Evolutionary conservation across 1,284 basidiomycete genomes (phyloP).

Genomic region (Agroathelia rolfsii): DNA sequence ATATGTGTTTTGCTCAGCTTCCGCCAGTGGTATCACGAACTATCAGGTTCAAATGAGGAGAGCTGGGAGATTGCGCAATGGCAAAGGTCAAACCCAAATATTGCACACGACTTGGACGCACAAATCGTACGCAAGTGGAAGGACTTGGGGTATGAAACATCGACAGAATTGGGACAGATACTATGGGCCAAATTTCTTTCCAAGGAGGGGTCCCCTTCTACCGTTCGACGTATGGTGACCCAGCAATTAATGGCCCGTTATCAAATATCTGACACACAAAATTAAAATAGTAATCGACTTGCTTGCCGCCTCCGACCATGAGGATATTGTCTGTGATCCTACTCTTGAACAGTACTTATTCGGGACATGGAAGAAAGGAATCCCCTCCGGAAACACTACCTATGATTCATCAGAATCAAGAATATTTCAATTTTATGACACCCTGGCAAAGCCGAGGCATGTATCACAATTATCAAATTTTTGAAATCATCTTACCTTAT

Average conservation of each 20-base stretch:
- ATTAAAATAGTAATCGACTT: constrained; percentile 41
- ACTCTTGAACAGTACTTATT: constrained; percentile 30
- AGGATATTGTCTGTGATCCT: constrained; percentile 28
- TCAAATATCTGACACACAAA: constrained; percentile 3
- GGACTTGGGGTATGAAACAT: constrained; percentile 14
- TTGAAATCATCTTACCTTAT: constrained; percentile 1
- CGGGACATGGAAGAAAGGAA: constrained; percentile 34
- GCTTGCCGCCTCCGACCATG: constrained; percentile 22
- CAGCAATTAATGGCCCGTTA: not conserved
- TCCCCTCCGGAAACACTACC: constrained; percentile 3
- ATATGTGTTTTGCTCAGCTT: constrained; percentile 19
- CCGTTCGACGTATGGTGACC: constrained; percentile 22
- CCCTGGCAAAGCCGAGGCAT: no score
- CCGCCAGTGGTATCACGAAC: constrained; percentile 1
- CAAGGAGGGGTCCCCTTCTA: constrained; percentile 14
- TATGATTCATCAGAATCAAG: constrained; percentile 6
- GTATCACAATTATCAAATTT: no score
- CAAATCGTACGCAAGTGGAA: constrained; percentile 18
- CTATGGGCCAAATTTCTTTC: constrained; percentile 23
- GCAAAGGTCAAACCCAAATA: constrained; percentile 9
- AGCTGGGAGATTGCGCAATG: constrained; percentile 22
- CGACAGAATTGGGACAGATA: constrained; percentile 13
- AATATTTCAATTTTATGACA: no score
- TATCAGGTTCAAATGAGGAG: constrained; percentile 9
- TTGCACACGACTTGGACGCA: constrained; percentile 12